These are phyloP conservation scores for Isabelozyma heimii DNA, from an alignment of 805 yeast genomes.

Conservation along the genomic window DNA sequence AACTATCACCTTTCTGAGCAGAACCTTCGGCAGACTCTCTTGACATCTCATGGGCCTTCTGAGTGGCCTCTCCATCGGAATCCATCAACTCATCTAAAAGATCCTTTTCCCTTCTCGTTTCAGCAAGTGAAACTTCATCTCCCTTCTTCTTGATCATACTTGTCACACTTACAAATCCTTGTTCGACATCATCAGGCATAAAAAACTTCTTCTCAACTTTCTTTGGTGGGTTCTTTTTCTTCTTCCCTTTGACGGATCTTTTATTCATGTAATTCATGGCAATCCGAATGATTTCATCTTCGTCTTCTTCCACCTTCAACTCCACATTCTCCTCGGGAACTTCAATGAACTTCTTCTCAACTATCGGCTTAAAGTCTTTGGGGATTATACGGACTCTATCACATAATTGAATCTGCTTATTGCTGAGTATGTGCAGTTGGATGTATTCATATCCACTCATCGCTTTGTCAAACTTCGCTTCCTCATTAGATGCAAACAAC, in stretches of 20 bases:
- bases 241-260: constrained; percentile 9
- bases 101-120: constrained; percentile 5
- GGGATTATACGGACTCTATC: constrained; percentile 73
- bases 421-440: constrained; percentile 63
- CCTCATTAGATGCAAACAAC: constrained; percentile 75
- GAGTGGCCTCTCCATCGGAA: constrained; percentile 4
- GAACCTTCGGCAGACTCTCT: neutral
- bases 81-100: constrained; percentile 9
- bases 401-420: constrained; percentile 41
- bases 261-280: constrained; percentile 61
- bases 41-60: neutral
- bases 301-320: constrained; percentile 53
- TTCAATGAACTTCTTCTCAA: constrained; percentile 55
- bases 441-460: constrained; percentile 79
- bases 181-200: constrained; percentile 71
- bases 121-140: constrained; percentile 3
- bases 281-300: constrained; percentile 62
- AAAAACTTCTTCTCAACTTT: constrained; percentile 47
- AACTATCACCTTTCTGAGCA: neutral
- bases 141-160: constrained; percentile 36
- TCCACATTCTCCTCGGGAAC: constrained; percentile 71
- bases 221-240: constrained; percentile 9
- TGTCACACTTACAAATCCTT: constrained; percentile 60
- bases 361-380: constrained; percentile 46
- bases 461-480: constrained; percentile 75